Percentiles rank a stretch among this genome's conserved stretches.
These are phyloP conservation scores for Apiotrichum veenhuisii DNA, from an alignment of 1,284 basidiomycete genomes.

Conservation along the genomic window DNA sequence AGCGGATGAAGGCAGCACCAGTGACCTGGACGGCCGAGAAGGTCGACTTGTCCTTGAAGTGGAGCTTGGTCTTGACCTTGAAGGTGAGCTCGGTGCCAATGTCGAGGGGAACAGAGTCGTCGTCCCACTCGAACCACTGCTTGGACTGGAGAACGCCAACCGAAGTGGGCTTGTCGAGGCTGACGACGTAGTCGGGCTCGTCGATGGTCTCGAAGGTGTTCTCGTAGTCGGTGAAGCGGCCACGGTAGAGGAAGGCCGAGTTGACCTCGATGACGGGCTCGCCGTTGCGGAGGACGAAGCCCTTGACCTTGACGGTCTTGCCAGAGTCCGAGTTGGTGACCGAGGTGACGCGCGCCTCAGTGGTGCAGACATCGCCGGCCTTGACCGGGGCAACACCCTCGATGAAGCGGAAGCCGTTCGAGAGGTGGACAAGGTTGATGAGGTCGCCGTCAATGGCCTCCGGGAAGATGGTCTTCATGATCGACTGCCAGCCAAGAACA, in stretches of 20 bases:
- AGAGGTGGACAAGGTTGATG: conserved; percentile 91
- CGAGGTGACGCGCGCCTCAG: conserved; percentile 81
- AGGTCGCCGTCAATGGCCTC: conserved; percentile 83
- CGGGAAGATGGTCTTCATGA: conserved; percentile 98
- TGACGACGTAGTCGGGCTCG: conserved; percentile 81
- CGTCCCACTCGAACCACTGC: conserved; percentile 97
- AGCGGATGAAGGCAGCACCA: conserved; percentile 79
- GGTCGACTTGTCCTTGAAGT: conserved; percentile 85
- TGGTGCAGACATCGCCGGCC: conserved; percentile 85
- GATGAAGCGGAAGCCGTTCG: conserved; percentile 90
- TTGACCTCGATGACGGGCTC: conserved; percentile 86
- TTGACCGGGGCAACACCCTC: conserved; percentile 70
- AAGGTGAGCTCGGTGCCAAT: conserved; percentile 83
- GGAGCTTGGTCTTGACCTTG: conserved; percentile 77
- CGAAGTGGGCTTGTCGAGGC: conserved; percentile 69
- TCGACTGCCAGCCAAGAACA: conserved; percentile 95
- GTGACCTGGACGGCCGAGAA: conserved; percentile 77
- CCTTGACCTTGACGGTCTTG: conserved; percentile 90
- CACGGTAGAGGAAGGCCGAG: conserved; percentile 95
- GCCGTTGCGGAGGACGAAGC: conserved; percentile 70
- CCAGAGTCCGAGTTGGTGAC: conserved; percentile 89
- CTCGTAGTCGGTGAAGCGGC: conserved; percentile 84
- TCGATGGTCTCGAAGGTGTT: conserved; percentile 93
- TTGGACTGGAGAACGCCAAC: conserved; percentile 91
- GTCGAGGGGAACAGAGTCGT: conserved; percentile 70